Conservation (phyloP, 495 filamentous ascomycete species). For the Penicillium coprophilum region DNA sequence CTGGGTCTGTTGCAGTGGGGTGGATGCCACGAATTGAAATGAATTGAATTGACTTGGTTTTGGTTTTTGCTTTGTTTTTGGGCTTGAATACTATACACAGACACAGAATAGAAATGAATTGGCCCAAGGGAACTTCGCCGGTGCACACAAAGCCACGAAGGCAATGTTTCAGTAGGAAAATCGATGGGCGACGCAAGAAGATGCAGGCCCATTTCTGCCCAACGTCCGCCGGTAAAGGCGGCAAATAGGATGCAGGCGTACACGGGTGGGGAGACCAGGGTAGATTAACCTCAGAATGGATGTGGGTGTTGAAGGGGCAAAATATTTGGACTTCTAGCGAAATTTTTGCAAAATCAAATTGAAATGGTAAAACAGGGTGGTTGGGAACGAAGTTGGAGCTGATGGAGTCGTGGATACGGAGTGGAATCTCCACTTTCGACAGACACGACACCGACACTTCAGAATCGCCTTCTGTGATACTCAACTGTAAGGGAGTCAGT, state of each 20-base stretch:
- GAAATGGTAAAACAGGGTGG: slow-evolving; percentile 14
- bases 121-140: slow-evolving; percentile 9
- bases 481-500: slow-evolving; percentile 22
- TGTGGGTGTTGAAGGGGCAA: background rate
- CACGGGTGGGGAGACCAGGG: slow-evolving; percentile 20
- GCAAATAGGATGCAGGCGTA: slow-evolving; percentile 34
- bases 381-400: slow-evolving; percentile 8
- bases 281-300: background rate
- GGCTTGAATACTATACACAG: slow-evolving; percentile 1
- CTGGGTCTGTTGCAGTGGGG: slow-evolving; percentile 25
- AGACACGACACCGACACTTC: slow-evolving; percentile 32
- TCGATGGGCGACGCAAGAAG: slow-evolving; percentile 7
- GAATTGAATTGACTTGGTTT: slow-evolving; percentile 5
- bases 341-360: slow-evolving; percentile 18
- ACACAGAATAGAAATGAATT: slow-evolving; percentile 6
- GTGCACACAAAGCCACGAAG: slow-evolving; percentile 15
- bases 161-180: slow-evolving; percentile 15
- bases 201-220: slow-evolving; percentile 41
- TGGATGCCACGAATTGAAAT: slow-evolving; percentile 22
- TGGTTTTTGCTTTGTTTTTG: slow-evolving; percentile 7
- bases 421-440: slow-evolving; percentile 20
- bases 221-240: slow-evolving; percentile 37
- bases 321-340: background rate
- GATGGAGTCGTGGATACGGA: slow-evolving; percentile 8
- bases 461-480: slow-evolving; percentile 3